Evolutionary conservation across 2,329 filamentous ascomycete genomes (phyloP).

Genomic region (Pezizomycotina sp.): DNA sequence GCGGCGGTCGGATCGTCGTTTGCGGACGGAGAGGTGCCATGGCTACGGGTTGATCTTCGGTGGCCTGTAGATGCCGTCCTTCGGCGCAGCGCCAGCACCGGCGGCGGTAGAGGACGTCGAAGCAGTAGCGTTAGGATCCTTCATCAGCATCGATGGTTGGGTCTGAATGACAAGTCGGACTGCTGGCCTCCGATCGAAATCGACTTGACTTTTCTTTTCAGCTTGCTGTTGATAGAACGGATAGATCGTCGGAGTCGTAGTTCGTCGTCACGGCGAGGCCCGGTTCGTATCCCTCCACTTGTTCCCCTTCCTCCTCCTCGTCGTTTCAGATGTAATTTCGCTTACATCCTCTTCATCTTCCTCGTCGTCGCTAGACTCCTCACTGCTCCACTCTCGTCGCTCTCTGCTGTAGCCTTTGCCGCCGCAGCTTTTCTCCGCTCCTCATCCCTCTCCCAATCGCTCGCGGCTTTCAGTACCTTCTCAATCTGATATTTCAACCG

Average conservation of each 20-base stretch:
- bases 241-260: constrained; percentile 22
- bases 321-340: constrained; percentile 27
- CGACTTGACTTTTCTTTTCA: constrained; percentile 1
- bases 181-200: background rate
- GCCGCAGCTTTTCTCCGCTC: constrained; percentile 29
- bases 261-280: constrained; percentile 12
- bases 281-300: constrained; percentile 7
- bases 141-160: constrained; percentile 37
- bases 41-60: constrained; percentile 68
- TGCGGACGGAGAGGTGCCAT: constrained; percentile 44
- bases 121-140: constrained; percentile 20
- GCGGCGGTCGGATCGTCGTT: constrained; percentile 34
- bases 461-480: constrained; percentile 75
- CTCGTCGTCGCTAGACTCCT: constrained; percentile 27
- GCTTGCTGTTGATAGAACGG: constrained; percentile 1
- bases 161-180: constrained; percentile 43
- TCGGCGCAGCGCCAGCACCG: constrained; percentile 21
- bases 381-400: constrained; percentile 25
- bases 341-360: constrained; percentile 30
- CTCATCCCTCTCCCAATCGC: constrained; percentile 45
- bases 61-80: constrained; percentile 67
- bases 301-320: constrained; percentile 15
- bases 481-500: constrained; percentile 91
- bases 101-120: constrained; percentile 8
- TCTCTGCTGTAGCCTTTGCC: constrained; percentile 28